Evolutionary conservation across 2,329 filamentous ascomycete genomes (phyloP).

Genomic region (Metarhizium brunneum): DNA sequence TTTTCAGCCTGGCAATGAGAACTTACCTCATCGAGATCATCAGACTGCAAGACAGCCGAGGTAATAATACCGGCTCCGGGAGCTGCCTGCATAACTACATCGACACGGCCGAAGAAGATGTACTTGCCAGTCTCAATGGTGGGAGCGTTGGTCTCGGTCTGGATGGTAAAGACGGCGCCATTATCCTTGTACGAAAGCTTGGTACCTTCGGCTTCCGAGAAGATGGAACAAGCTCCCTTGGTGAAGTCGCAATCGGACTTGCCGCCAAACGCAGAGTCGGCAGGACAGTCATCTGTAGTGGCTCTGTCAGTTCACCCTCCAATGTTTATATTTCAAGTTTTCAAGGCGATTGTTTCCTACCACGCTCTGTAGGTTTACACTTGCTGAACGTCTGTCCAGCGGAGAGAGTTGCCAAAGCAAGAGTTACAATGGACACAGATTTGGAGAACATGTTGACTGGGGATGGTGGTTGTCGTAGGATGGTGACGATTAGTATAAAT

Average conservation of each 20-base stretch:
- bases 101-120: slow-evolving; percentile 91
- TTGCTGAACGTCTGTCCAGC: no score
- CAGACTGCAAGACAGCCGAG: slow-evolving; percentile 81
- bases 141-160: slow-evolving; percentile 53
- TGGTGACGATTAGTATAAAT: neutral
- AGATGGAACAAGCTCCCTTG: slow-evolving; percentile 53
- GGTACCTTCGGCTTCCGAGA: slow-evolving; percentile 38
- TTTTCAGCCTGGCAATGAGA: neutral
- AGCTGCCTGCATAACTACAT: slow-evolving; percentile 69
- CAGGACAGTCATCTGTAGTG: slow-evolving; percentile 48
- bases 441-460: slow-evolving; percentile 31
- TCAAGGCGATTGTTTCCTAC: no score
- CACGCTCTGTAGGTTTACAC: no score
- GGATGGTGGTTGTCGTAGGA: neutral
- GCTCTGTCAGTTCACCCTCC: neutral
- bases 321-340: no score
- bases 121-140: slow-evolving; percentile 75
- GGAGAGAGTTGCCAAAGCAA: slow-evolving; percentile 42
- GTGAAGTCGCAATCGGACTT: slow-evolving; percentile 61
- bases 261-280: slow-evolving; percentile 67
- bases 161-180: slow-evolving; percentile 58
- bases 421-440: slow-evolving; percentile 32
- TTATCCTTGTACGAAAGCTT: slow-evolving; percentile 35
- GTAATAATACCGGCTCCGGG: slow-evolving; percentile 81
- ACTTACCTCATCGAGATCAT: slow-evolving; percentile 58